These are phyloP conservation scores for Cantharellus cinnabarinus DNA, from an alignment of 768 basidiomycete genomes.

Conservation along the genomic window DNA sequence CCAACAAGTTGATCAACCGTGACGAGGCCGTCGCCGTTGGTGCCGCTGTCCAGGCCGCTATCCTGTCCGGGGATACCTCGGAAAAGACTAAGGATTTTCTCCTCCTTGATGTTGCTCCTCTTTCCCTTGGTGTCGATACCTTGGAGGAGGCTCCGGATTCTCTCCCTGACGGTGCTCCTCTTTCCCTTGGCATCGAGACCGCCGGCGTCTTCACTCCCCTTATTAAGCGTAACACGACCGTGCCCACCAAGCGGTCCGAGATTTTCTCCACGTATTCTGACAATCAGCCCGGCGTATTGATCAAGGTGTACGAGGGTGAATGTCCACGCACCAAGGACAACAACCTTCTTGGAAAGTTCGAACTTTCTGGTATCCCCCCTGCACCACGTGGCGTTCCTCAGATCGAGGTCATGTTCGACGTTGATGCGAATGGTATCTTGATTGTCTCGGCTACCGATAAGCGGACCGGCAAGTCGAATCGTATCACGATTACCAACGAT, in stretches of 20 bases:
- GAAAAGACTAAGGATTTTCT: constrained; percentile 29
- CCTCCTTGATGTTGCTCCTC: constrained; percentile 35
- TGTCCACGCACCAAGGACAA: constrained; percentile 28
- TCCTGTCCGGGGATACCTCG: constrained; percentile 37
- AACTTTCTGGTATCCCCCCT: constrained; percentile 26
- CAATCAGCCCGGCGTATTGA: constrained; percentile 31
- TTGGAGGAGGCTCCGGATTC: constrained; percentile 5
- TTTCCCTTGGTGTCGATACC: constrained; percentile 22
- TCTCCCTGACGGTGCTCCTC: constrained; percentile 32
- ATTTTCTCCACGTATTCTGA: constrained; percentile 32
- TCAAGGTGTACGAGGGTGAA: constrained; percentile 29
- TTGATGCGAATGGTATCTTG: constrained; percentile 32
- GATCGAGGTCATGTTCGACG: constrained; percentile 28
- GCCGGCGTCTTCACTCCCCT: constrained; percentile 16
- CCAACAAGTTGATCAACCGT: constrained; percentile 45
- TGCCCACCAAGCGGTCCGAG: constrained; percentile 32
- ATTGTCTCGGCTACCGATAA: constrained; percentile 23
- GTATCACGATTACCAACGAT: constrained; percentile 27
- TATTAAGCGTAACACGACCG: constrained; percentile 40
- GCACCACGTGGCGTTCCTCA: constrained; percentile 26
- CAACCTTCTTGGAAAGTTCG: constrained; percentile 29
- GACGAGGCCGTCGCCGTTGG: constrained; percentile 60
- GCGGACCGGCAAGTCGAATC: constrained; percentile 21
- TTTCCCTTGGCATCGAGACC: constrained; percentile 22
- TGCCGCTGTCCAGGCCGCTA: constrained; percentile 48